Evolutionary conservation across 768 basidiomycete species (phyloP), one percentile per base, ranked within the genome.

Genomic region (Hygrocybe punicea): DNA sequence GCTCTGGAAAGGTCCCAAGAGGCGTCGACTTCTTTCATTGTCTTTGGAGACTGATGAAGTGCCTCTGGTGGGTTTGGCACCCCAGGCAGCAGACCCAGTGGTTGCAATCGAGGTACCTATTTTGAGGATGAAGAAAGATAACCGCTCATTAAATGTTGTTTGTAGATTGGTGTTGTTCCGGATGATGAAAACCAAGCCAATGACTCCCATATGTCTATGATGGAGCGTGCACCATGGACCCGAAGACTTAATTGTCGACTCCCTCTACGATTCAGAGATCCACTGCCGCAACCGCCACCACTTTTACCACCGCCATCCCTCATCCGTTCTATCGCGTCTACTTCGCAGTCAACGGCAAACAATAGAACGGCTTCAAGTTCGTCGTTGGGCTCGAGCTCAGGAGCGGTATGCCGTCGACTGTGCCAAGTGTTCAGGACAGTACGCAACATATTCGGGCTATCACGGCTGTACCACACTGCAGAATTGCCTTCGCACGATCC

Each of bases 381-480:
- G 11, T 19, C 40, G 16, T 42, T 16, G 40, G 40, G 40, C 40
- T 42, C 40, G 40, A 44, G 17, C 19, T 19, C 47, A 42, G 40
- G 40, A n/a, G 33, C n/a, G 48, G 33, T 19, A 25, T n/a, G 24
- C 14, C 7, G 33, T 52, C 51, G 35, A 36, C 37, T 21, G 33
- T 17, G 47, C 47, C 13, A 48, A 35, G 37, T 17, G 17, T 52
- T 36, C 19, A 10, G 29, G 19, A 36, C 35, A 17, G 35, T 17
- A 34, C 50, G 25, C 13, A 51, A 51, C 35, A 36, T 23, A 23
- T 51, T 51, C 25, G 50, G 50, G 25, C 50, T 51, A 11, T 51
- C 23, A n/a, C 25, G 50, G 16, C 34, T 14, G 24, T 51, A 51
- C 25, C 16, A 34, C 34, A 19, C 50, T 37, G 14, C 34, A 14